Percentiles rank a stretch among this genome's conserved stretches.
Conservation (phyloP, 495 filamentous ascomycete species). For the Oidiodendron maius region DNA sequence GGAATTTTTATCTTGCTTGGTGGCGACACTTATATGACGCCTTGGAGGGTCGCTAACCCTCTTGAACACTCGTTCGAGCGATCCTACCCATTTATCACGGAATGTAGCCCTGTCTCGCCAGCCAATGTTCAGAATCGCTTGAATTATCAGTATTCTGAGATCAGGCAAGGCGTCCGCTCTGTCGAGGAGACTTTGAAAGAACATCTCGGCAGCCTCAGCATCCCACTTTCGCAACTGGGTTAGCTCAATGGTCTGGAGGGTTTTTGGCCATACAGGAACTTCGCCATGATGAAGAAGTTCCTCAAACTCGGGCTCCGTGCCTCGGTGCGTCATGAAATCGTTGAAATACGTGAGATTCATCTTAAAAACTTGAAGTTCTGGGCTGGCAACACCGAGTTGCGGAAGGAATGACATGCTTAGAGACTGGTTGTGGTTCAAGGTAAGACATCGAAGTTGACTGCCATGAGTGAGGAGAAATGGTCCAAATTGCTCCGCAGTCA, state of each 20-base stretch:
- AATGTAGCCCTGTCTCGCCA: slow-evolving; percentile 75
- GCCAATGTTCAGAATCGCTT: slow-evolving; percentile 61
- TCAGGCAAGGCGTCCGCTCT: slow-evolving; percentile 54
- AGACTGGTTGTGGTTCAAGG: slow-evolving; percentile 68
- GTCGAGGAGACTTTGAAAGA: slow-evolving; percentile 71
- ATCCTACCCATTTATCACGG: slow-evolving; percentile 63
- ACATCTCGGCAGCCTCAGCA: slow-evolving; percentile 54
- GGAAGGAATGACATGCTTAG: slow-evolving; percentile 68
- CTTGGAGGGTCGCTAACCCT: slow-evolving; percentile 44
- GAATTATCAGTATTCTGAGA: slow-evolving; percentile 62
- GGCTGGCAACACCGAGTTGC: slow-evolving; percentile 54
- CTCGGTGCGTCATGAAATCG: slow-evolving; percentile 45
- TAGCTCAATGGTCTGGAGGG: slow-evolving; percentile 63
- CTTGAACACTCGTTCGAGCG: slow-evolving; percentile 59
- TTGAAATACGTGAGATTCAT: slow-evolving; percentile 70
- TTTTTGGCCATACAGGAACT: slow-evolving; percentile 68
- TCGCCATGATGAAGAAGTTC: slow-evolving; percentile 52
- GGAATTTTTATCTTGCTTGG: neutral
- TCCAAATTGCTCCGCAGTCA: slow-evolving; percentile 53
- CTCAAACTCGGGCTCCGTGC: slow-evolving; percentile 66
- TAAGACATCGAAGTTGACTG: slow-evolving; percentile 52
- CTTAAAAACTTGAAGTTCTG: slow-evolving; percentile 57
- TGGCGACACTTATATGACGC: neutral
- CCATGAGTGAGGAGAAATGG: slow-evolving; percentile 60
- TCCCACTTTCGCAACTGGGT: slow-evolving; percentile 68